phyloP scores from a whole-genome alignment of 805 yeast species.

The Zygosaccharomyces kombuchaensis region DNA sequence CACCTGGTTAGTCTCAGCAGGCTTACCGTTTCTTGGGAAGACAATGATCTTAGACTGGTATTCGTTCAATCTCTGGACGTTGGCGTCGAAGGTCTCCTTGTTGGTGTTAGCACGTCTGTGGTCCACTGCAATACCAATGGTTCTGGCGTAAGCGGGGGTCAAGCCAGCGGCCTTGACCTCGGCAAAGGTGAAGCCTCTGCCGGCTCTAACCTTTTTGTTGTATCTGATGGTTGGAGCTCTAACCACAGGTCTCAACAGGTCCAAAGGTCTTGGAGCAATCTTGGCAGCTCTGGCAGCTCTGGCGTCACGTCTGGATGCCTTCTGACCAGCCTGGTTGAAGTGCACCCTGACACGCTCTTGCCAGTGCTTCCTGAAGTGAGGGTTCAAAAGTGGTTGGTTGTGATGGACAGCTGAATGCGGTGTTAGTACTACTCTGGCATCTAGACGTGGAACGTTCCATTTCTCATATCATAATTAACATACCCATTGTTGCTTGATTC shows the following conservation, averaged over 20 bases:
- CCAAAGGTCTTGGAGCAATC: slow-evolving; percentile 97
- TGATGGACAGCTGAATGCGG: slow-evolving; percentile 78
- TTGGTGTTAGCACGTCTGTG: slow-evolving; percentile 99
- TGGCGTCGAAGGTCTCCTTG: slow-evolving; percentile 88
- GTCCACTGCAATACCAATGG: slow-evolving; percentile 98
- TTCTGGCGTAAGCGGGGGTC: slow-evolving; percentile 92
- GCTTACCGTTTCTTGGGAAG: slow-evolving; percentile 88
- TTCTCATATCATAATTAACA: slow-evolving; percentile 19
- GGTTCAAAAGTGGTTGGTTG: slow-evolving; percentile 98
- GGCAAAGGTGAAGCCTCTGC: slow-evolving; percentile 98
- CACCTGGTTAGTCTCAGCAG: slow-evolving; percentile 76
- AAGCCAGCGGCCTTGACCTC: slow-evolving; percentile 98
- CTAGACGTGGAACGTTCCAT: not conserved
- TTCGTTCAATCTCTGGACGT: slow-evolving; percentile 94
- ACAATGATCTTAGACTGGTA: slow-evolving; percentile 93
- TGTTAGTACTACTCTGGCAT: not conserved
- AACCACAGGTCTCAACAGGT: slow-evolving; percentile 93
- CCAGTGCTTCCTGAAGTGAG: slow-evolving; percentile 99
- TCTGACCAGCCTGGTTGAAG: slow-evolving; percentile 99
- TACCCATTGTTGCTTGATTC: slow-evolving; percentile 43
- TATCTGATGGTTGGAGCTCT: slow-evolving; percentile 98
- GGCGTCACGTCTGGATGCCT: slow-evolving; percentile 92
- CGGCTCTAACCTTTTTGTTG: slow-evolving; percentile 99
- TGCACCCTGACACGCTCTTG: slow-evolving; percentile 99
- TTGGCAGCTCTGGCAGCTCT: slow-evolving; percentile 92